These are phyloP conservation scores for Neurospora hispaniola DNA, from an alignment of 495 filamentous ascomycete genomes.

Conservation along the genomic window DNA sequence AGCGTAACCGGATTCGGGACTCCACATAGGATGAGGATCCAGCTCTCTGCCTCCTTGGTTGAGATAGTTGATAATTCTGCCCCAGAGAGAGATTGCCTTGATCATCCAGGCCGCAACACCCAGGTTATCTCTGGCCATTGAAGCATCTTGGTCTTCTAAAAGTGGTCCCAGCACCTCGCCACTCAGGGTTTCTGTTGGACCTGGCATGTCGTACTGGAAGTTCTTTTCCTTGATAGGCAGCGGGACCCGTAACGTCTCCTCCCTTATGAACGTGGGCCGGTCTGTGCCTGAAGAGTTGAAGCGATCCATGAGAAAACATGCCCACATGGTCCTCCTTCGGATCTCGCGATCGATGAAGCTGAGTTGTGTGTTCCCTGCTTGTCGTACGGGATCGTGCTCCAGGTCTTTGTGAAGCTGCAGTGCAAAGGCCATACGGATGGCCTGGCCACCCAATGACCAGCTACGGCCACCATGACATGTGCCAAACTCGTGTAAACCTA, in stretches of 20 bases:
- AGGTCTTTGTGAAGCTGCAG: conserved; percentile 88
- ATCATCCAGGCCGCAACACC: conserved; percentile 90
- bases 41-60: conserved; percentile 84
- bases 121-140: conserved; percentile 74
- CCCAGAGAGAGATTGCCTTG: conserved; percentile 78
- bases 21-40: conserved; percentile 71
- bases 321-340: conserved; percentile 90
- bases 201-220: conserved; percentile 84
- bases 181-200: conserved; percentile 73
- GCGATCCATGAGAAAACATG: conserved; percentile 92
- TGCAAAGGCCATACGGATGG: conserved; percentile 93
- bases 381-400: conserved; percentile 67
- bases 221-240: conserved; percentile 83
- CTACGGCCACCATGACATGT: conserved; percentile 93
- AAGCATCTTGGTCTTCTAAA: conserved; percentile 49
- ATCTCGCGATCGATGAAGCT: conserved; percentile 92
- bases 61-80: conserved; percentile 76
- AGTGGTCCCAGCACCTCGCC: conserved; percentile 60
- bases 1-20: conserved; percentile 62
- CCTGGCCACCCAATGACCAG: conserved; percentile 92
- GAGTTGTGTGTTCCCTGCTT: conserved; percentile 57
- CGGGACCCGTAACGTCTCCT: conserved; percentile 80
- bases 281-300: conserved; percentile 96
- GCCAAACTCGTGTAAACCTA: conserved; percentile 91
- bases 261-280: conserved; percentile 81